Evolutionary conservation across 306 rosid genomes (phyloP).

Genomic region (Dalbergia cochinchinensis): DNA sequence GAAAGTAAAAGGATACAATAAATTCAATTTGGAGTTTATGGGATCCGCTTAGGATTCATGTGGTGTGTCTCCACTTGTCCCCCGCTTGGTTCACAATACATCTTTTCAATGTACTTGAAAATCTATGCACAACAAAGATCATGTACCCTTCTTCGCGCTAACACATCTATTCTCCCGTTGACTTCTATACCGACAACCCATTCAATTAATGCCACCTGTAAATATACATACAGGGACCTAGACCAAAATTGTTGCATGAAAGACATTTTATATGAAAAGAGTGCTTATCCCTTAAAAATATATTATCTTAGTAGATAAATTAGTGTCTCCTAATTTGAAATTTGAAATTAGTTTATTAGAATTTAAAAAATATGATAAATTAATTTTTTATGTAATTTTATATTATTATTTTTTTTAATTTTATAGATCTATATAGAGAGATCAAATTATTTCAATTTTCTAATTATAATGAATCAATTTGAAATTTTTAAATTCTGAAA

Average conservation of each 20-base stretch:
- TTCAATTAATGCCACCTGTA: slow-evolving; percentile 42
- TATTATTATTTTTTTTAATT: too few species aligned
- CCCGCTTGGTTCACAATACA: slow-evolving; percentile 49
- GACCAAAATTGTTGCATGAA: not conserved
- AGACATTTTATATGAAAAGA: not conserved
- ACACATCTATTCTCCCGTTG: slow-evolving; percentile 35
- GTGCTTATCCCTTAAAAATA: too few species aligned
- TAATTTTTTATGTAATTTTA: too few species aligned
- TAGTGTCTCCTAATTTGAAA: too few species aligned
- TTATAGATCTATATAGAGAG: too few species aligned
- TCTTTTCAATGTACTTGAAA: slow-evolving; percentile 45
- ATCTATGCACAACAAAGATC: slow-evolving; percentile 48
- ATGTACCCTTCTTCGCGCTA: not conserved
- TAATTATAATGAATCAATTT: too few species aligned
- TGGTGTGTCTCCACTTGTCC: slow-evolving; percentile 75
- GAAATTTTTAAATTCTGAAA: too few species aligned
- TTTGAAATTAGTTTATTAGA: too few species aligned
- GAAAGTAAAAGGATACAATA: not conserved
- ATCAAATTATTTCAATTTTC: too few species aligned
- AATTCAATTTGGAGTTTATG: slow-evolving; percentile 25
- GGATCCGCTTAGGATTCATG: slow-evolving; percentile 66
- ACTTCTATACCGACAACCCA: slow-evolving; percentile 56
- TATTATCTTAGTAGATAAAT: too few species aligned
- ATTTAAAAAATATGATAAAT: too few species aligned
- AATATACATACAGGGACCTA: not conserved